Percentiles rank a stretch among this genome's conserved stretches.
phyloP scores from a whole-genome alignment of 345 rosid species.

The Linum usitatissimum region DNA sequence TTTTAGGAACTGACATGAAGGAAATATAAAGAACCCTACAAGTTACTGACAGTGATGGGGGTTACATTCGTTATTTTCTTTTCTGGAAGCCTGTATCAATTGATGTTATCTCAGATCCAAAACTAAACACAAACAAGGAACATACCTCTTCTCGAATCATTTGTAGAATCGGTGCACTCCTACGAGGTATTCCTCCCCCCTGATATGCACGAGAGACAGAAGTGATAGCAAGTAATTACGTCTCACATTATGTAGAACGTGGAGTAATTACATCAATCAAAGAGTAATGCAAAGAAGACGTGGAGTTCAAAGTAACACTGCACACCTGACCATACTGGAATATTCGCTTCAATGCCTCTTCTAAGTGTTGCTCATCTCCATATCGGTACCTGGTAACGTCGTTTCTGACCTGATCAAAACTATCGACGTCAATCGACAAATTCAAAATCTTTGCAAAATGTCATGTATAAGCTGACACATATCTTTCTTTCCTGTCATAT shows the following conservation, averaged over 20 bases:
- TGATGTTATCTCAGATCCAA: not conserved
- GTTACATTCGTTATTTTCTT: not conserved
- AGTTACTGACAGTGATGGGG: not conserved
- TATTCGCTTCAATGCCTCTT: slow-evolving; percentile 80
- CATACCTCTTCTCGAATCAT: slow-evolving; percentile 78
- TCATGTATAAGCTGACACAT: not conserved
- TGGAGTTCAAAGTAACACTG: not conserved
- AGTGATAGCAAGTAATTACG: too few relatives aligned
- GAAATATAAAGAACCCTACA: not conserved
- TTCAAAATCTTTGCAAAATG: not conserved
- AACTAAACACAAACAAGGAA: slow-evolving; percentile 5
- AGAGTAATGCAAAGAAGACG: slow-evolving; percentile 3
- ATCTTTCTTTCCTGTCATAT: not conserved
- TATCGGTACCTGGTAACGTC: slow-evolving; percentile 87
- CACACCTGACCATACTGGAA: slow-evolving; percentile 88
- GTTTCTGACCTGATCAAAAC: slow-evolving; percentile 52
- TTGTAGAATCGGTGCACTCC: slow-evolving; percentile 71
- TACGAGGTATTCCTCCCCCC: slow-evolving; percentile 92
- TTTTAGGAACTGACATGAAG: not conserved
- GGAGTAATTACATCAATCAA: not conserved
- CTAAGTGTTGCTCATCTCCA: slow-evolving; percentile 96
- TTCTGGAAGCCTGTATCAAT: not conserved
- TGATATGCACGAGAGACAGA: slow-evolving; percentile 19
- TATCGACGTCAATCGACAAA: not conserved
- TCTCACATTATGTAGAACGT: not conserved